These are phyloP conservation scores for Albifimbria verrucaria DNA, from an alignment of 2,329 filamentous ascomycete genomes.

Conservation along the genomic window DNA sequence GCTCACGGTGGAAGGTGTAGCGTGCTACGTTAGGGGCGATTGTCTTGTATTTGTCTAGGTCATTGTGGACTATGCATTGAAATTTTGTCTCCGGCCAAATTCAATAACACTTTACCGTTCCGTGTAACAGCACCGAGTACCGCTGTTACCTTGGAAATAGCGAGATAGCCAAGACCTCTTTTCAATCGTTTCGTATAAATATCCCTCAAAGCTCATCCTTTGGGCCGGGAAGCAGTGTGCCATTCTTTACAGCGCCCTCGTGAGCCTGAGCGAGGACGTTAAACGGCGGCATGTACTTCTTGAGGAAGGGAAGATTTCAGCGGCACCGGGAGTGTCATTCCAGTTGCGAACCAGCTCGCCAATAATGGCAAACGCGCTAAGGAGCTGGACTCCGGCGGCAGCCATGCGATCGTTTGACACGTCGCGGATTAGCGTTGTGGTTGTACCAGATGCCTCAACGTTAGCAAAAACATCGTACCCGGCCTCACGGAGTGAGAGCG, in stretches of 20 bases:
- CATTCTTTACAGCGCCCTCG: neutral
- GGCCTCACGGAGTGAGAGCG: slow-evolving; percentile 53
- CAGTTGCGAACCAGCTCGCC: slow-evolving; percentile 56
- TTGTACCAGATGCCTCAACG: slow-evolving; percentile 55
- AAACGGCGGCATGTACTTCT: slow-evolving; percentile 1
- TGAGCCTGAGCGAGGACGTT: neutral
- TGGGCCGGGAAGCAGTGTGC: neutral
- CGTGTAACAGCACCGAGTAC: neutral
- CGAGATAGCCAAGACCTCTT: neutral
- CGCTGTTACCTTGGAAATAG: neutral
- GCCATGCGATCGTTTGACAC: slow-evolving; percentile 56
- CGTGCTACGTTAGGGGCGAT: neutral
- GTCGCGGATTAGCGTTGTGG: slow-evolving; percentile 45
- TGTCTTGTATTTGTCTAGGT: neutral
- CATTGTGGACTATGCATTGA: neutral
- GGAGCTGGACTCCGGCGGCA: slow-evolving; percentile 50
- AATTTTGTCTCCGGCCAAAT: neutral
- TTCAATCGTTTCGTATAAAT: neutral
- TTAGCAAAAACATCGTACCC: slow-evolving; percentile 61
- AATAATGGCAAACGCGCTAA: slow-evolving; percentile 46
- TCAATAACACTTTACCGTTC: neutral
- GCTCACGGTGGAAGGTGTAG: neutral
- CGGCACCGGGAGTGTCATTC: slow-evolving; percentile 24
- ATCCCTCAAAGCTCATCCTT: neutral
- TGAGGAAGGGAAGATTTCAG: slow-evolving; percentile 1